Evolutionary conservation across 2,329 filamentous ascomycete species (phyloP).

Genomic region (Penicillium sp.): DNA sequence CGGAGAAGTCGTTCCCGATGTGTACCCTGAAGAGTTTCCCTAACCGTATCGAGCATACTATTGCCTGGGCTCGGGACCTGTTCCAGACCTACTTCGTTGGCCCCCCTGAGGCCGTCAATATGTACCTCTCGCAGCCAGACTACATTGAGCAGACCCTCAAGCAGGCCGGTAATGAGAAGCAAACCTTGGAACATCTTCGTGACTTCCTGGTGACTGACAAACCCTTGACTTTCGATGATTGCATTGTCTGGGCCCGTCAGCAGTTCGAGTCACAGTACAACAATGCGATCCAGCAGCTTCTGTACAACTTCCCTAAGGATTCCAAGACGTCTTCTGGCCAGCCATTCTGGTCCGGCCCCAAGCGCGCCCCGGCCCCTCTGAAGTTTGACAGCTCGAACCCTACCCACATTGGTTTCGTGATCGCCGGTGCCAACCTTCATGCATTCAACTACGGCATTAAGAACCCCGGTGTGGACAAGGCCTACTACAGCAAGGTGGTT

Average conservation of each 20-base stretch:
- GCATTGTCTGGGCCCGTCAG: constrained; percentile 89
- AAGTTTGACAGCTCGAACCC: constrained; percentile 83
- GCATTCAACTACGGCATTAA: constrained; percentile 98
- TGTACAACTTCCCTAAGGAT: constrained; percentile 97
- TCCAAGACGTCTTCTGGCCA: constrained; percentile 82
- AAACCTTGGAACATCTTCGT: constrained; percentile 83
- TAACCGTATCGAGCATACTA: constrained; percentile 97
- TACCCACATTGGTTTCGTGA: constrained; percentile 83
- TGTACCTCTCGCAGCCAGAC: constrained; percentile 87
- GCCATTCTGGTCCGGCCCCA: constrained; percentile 96
- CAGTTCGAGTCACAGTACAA: constrained; percentile 97
- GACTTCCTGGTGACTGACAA: constrained; percentile 91
- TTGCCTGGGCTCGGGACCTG: constrained; percentile 94
- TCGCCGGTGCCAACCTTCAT: constrained; percentile 86
- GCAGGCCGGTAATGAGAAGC: constrained; percentile 92
- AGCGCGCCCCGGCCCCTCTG: constrained; percentile 88
- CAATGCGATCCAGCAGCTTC: constrained; percentile 90
- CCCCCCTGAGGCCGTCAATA: constrained; percentile 87
- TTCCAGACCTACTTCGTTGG: constrained; percentile 95
- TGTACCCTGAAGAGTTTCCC: constrained; percentile 96
- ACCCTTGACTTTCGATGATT: constrained; percentile 90
- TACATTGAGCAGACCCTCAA: constrained; percentile 85
- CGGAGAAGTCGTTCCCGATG: constrained; percentile 98
- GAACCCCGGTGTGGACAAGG: constrained; percentile 67
- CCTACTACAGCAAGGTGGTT: constrained; percentile 74